These are phyloP conservation scores for Dactylellina haptotyla DNA, from an alignment of 2,329 filamentous ascomycete genomes.

Conservation along the genomic window DNA sequence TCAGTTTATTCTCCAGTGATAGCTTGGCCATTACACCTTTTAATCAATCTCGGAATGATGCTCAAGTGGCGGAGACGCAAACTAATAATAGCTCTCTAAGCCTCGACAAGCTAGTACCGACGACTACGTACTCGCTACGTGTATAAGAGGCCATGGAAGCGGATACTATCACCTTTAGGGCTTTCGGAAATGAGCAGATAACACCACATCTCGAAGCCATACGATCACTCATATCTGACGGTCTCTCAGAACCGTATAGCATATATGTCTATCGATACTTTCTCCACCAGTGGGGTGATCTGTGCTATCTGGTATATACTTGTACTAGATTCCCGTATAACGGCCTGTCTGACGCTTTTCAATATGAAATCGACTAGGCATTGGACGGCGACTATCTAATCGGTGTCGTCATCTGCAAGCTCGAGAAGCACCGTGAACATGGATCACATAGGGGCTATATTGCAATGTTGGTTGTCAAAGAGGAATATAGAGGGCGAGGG, in stretches of 20 bases:
- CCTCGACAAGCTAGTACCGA: no score
- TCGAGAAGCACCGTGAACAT: slow-evolving; percentile 87
- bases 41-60: no score
- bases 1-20: no score
- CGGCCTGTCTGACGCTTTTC: background rate
- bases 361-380: slow-evolving; percentile 63
- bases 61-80: no score
- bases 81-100: no score
- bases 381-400: slow-evolving; percentile 74
- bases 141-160: slow-evolving; percentile 20
- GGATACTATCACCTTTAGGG: slow-evolving; percentile 37
- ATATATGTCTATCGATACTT: slow-evolving; percentile 99
- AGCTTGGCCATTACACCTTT: no score
- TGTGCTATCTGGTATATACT: slow-evolving; percentile 85
- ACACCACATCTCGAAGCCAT: slow-evolving; percentile 81
- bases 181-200: slow-evolving; percentile 64
- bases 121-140: no score
- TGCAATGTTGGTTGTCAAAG: slow-evolving; percentile 94
- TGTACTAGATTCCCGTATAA: background rate
- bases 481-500: slow-evolving; percentile 80
- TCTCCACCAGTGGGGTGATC: slow-evolving; percentile 93
- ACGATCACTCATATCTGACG: slow-evolving; percentile 90
- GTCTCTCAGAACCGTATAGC: slow-evolving; percentile 96
- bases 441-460: slow-evolving; percentile 90
- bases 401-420: slow-evolving; percentile 92